These are phyloP conservation scores for Xylaria sp. DNA, from an alignment of 2,329 filamentous ascomycete species.

Conservation along the genomic window DNA sequence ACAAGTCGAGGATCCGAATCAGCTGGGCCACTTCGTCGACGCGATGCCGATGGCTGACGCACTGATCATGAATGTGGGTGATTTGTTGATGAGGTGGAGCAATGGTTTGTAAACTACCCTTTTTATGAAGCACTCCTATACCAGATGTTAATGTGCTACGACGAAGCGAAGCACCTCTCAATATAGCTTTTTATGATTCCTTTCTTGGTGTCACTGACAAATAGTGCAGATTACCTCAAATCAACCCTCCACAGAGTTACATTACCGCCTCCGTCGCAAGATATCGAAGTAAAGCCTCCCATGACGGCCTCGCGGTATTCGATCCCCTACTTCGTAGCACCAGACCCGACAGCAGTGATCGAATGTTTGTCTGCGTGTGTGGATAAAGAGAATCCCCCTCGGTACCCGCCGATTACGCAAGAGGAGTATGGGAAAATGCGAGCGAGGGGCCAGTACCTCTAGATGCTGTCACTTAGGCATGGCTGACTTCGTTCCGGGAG, in stretches of 20 bases:
- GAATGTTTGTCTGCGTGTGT: slow-evolving; percentile 57
- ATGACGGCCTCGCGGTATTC: slow-evolving; percentile 61
- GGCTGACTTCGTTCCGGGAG: background rate
- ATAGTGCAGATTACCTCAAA: slow-evolving; percentile 49
- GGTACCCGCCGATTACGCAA: slow-evolving; percentile 52
- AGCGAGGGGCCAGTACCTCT: slow-evolving; percentile 39
- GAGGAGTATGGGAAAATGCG: slow-evolving; percentile 40
- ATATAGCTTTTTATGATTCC: background rate
- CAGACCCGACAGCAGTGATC: slow-evolving; percentile 55
- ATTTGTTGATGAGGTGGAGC: slow-evolving; percentile 49
- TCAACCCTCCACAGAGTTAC: slow-evolving; percentile 61
- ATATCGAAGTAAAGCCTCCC: slow-evolving; percentile 35
- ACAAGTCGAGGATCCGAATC: slow-evolving; percentile 49
- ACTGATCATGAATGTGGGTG: slow-evolving; percentile 49
- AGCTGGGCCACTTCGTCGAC: slow-evolving; percentile 45
- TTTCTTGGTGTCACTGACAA: slow-evolving; percentile 4
- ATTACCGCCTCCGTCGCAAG: slow-evolving; percentile 45
- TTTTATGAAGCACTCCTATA: background rate
- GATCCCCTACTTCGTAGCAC: slow-evolving; percentile 64
- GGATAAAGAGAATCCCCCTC: slow-evolving; percentile 49
- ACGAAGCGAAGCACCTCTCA: background rate
- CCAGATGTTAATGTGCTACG: background rate
- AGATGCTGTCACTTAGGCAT: slow-evolving; percentile 9
- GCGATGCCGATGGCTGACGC: slow-evolving; percentile 42
- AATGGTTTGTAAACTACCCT: slow-evolving; percentile 40